phyloP scores from a whole-genome alignment of 495 filamentous ascomycete species.

The Penicillium simplicissimum region DNA sequence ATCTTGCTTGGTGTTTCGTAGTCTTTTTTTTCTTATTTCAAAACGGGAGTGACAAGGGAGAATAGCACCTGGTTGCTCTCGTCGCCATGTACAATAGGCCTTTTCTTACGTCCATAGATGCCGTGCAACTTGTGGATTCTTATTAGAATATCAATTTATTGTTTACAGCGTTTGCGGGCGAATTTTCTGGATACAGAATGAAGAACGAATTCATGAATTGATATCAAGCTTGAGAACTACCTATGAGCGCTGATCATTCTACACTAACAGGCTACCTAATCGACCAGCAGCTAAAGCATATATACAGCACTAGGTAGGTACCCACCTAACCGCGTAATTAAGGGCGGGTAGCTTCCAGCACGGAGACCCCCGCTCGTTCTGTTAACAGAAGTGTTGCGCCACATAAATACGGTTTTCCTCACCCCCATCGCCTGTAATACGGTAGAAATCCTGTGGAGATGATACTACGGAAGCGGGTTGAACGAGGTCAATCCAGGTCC shows the following conservation, averaged over 20 bases:
- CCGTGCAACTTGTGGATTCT: conserved; percentile 1
- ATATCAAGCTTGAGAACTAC: too few relatives aligned
- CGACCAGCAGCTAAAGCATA: conserved; percentile 54
- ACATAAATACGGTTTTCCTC: conserved; percentile 52
- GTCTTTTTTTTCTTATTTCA: background rate
- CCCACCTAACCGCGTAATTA: too few relatives aligned
- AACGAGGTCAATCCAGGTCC: conserved; percentile 48
- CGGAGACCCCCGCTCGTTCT: conserved; percentile 44
- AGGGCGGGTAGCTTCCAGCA: conserved; percentile 46
- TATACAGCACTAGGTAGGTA: conserved; percentile 63
- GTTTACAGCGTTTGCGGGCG: conserved; percentile 3
- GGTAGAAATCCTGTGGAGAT: conserved; percentile 50
- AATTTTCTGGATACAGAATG: background rate
- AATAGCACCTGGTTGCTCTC: background rate
- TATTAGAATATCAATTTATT: conserved; percentile 1
- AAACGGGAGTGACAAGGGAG: background rate
- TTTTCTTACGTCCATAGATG: conserved; percentile 8
- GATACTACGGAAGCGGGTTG: conserved; percentile 57
- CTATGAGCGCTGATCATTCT: too few relatives aligned
- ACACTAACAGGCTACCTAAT: too few relatives aligned
- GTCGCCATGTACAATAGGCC: conserved; percentile 17
- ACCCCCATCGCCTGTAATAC: conserved; percentile 53
- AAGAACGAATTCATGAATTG: background rate
- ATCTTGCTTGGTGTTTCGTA: background rate
- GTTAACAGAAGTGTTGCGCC: conserved; percentile 56